These are phyloP conservation scores for Gymnopilus junonius DNA, from an alignment of 768 basidiomycete species.

Conservation along the genomic window DNA sequence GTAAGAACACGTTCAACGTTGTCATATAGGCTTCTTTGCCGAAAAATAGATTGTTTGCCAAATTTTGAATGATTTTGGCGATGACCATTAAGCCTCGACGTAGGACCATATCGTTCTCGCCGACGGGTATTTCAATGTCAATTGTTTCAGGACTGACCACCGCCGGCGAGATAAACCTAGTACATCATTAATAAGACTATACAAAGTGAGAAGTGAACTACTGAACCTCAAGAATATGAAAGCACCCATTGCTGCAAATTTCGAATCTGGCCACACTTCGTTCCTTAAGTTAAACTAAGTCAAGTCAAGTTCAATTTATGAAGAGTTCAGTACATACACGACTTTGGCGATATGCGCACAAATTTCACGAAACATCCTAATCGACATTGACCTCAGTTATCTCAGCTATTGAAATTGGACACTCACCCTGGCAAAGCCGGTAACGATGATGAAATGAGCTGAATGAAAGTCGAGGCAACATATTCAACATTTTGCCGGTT, in stretches of 20 bases:
- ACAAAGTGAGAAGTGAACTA: background rate
- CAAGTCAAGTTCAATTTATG: background rate
- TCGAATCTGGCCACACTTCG: conserved; percentile 77
- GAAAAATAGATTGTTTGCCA: conserved; percentile 94
- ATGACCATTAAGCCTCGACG: conserved; percentile 85
- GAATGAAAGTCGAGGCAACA: conserved; percentile 76
- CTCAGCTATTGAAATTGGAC: background rate
- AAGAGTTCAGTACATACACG: conserved; percentile 60
- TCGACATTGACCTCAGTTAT: conserved; percentile 6
- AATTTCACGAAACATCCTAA: conserved; percentile 85
- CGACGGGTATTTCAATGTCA: conserved; percentile 79
- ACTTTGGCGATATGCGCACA: conserved; percentile 78
- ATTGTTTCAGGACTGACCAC: conserved; percentile 85
- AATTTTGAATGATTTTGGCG: conserved; percentile 90
- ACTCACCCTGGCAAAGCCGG: conserved; percentile 76
- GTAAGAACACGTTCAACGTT: conserved; percentile 75
- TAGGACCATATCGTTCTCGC: conserved; percentile 51
- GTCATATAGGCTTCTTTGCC: conserved; percentile 91
- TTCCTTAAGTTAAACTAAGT: conserved; percentile 39
- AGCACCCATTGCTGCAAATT: conserved; percentile 83
- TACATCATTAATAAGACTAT: background rate
- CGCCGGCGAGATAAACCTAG: conserved; percentile 89
- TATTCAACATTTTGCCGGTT: conserved; percentile 76
- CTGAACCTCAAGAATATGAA: conserved; percentile 92
- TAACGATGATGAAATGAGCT: conserved; percentile 73